phyloP scores from a whole-genome alignment of 371 early-diverging fungal genomes.

The Parasitella parasitica region DNA sequence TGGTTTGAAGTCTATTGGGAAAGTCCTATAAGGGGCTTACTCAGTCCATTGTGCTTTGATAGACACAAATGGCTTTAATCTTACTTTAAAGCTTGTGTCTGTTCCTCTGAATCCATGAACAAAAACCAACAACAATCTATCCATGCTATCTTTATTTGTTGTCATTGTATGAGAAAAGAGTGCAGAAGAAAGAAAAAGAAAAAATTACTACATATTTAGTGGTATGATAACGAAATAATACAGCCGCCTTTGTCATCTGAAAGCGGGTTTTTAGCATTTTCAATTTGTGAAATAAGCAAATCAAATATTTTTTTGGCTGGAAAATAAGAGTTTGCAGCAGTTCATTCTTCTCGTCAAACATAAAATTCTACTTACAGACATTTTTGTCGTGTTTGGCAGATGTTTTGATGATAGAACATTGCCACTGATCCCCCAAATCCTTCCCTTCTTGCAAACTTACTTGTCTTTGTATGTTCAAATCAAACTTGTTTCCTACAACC shows the following conservation, averaged over 20 bases:
- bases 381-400: constrained; percentile 92
- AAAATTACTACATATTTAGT: not conserved
- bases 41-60: not conserved
- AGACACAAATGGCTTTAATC: not conserved
- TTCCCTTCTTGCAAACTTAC: constrained; percentile 80
- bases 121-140: constrained; percentile 51
- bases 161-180: not conserved
- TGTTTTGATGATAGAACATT: constrained; percentile 84
- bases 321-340: too few species aligned
- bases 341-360: too few species aligned
- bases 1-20: constrained; percentile 56
- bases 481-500: constrained; percentile 93
- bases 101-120: constrained; percentile 62
- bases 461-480: constrained; percentile 79
- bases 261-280: constrained; percentile 63
- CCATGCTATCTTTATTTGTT: constrained; percentile 1
- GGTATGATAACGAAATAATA: not conserved
- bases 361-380: constrained; percentile 57
- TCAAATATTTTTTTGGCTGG: constrained; percentile 70
- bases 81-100: constrained; percentile 45
- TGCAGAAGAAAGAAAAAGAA: not conserved
- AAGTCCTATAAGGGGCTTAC: constrained; percentile 43
- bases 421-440: constrained; percentile 76
- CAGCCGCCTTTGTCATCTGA: constrained; percentile 60
- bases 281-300: constrained; percentile 67